These are phyloP conservation scores for Brassica carinata DNA, from an alignment of 345 rosid species.

Conservation along the genomic window DNA sequence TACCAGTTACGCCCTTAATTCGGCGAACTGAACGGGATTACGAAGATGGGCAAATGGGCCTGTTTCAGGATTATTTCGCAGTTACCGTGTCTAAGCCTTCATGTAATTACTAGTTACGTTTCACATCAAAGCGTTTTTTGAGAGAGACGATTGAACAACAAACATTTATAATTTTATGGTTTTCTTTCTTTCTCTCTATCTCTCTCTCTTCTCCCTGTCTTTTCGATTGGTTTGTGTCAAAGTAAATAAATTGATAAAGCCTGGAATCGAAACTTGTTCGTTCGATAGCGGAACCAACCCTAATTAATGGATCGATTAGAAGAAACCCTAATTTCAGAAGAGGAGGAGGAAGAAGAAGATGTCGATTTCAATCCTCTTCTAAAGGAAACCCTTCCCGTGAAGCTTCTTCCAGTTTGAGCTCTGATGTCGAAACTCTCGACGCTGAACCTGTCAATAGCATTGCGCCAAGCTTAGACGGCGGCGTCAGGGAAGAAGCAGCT, in stretches of 20 bases:
- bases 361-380: constrained; percentile 82
- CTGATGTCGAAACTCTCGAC: constrained; percentile 62
- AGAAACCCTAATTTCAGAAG: constrained; percentile 37
- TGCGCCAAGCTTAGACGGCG: constrained; percentile 28
- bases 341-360: constrained; percentile 85
- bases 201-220: neutral
- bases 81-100: neutral
- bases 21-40: too few relatives aligned
- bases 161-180: neutral
- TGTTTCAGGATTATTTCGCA: neutral
- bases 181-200: neutral
- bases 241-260: neutral
- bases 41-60: neutral
- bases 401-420: constrained; percentile 89
- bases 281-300: neutral
- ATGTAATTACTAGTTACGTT: neutral
- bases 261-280: neutral
- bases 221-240: neutral
- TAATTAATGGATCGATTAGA: constrained; percentile 1
- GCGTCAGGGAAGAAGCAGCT: constrained; percentile 10
- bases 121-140: neutral
- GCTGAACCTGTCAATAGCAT: constrained; percentile 40
- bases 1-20: too few relatives aligned
- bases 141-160: neutral
- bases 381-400: constrained; percentile 73